A percentile compares a stretch with the other conserved stretches of the same genome.
Evolutionary conservation across 1,284 basidiomycete species (phyloP).

Genomic region (Moniliophthora roreri): DNA sequence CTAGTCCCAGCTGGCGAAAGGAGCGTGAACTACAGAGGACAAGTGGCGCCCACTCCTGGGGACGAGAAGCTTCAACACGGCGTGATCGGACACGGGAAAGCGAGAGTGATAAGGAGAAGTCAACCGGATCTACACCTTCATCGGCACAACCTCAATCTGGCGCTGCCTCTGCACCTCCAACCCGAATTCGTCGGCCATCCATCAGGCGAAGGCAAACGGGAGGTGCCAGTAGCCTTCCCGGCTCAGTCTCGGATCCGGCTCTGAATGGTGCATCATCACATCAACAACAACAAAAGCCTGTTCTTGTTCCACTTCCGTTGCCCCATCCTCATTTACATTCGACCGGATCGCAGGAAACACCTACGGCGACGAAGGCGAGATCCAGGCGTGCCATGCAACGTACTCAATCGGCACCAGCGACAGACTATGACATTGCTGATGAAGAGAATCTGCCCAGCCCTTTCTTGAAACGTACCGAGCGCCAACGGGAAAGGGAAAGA

Average conservation of each 20-base stretch:
- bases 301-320: conserved; percentile 19
- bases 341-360: conserved; percentile 20
- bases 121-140: conserved; percentile 7
- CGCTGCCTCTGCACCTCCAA: conserved; percentile 28
- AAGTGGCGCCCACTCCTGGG: conserved; percentile 6
- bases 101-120: neutral
- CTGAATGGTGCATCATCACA: conserved; percentile 20
- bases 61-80: conserved; percentile 20
- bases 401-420: conserved; percentile 17
- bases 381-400: conserved; percentile 10
- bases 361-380: neutral
- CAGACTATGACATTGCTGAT: conserved; percentile 67
- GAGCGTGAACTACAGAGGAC: conserved; percentile 21
- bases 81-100: conserved; percentile 10
- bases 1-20: conserved; percentile 39
- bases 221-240: conserved; percentile 20
- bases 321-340: conserved; percentile 34
- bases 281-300: conserved; percentile 30
- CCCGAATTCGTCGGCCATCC: conserved; percentile 42
- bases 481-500: conserved; percentile 25
- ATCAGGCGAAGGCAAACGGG: conserved; percentile 26
- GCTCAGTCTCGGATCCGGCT: conserved; percentile 22
- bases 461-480: conserved; percentile 65
- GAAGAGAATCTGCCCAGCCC: conserved; percentile 85
- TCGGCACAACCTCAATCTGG: conserved; percentile 14